phyloP scores from a whole-genome alignment of 371 early-diverging fungal species.

The Synchytrium microbalum region DNA sequence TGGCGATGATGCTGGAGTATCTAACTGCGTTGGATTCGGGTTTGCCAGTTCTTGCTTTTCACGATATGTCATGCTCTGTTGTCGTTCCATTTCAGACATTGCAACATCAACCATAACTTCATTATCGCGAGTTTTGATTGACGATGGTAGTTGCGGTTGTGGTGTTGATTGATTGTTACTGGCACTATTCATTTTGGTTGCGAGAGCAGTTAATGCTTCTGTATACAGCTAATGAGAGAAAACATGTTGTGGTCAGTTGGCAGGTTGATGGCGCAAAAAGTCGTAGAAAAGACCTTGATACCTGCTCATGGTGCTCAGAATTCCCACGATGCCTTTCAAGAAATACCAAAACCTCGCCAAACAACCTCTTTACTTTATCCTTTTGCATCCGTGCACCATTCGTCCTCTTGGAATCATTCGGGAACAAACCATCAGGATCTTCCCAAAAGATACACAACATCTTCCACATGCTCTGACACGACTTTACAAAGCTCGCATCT shows the following conservation, averaged over 20 bases:
- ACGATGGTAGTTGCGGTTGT: not conserved
- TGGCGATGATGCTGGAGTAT: not conserved
- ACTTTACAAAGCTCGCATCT: not conserved
- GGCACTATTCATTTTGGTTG: not conserved
- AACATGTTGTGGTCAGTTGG: no score
- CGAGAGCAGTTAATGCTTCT: not conserved
- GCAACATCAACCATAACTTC: not conserved
- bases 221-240: not conserved
- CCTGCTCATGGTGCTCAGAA: not conserved
- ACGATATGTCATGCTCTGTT: not conserved
- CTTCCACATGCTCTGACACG: not conserved
- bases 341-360: not conserved
- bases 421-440: not conserved
- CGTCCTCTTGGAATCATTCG: not conserved
- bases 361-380: not conserved
- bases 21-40: not conserved
- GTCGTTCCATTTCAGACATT: not conserved
- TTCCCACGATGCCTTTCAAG: not conserved
- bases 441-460: not conserved
- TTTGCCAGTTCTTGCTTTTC: not conserved
- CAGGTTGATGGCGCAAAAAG: no score
- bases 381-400: not conserved
- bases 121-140: not conserved
- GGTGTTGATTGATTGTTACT: not conserved
- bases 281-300: no score